Evolutionary conservation across 495 filamentous ascomycete genomes (phyloP).

Genomic region (Darksidea phi): DNA sequence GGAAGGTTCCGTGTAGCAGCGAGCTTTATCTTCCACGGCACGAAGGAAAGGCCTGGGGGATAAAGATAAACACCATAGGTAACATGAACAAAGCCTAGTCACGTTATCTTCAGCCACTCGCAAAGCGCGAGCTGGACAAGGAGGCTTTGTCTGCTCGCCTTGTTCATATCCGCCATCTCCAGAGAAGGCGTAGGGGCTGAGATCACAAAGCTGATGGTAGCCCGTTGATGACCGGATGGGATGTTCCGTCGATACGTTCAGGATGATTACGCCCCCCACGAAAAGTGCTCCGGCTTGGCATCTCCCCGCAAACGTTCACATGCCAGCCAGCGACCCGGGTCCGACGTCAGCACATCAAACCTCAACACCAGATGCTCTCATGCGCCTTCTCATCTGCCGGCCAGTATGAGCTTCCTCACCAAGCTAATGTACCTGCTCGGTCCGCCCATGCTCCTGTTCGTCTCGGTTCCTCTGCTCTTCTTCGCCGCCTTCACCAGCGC

Average conservation of each 20-base stretch:
- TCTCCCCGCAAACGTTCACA: constrained; percentile 1
- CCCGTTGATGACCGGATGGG: neutral
- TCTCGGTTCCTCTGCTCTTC: constrained; percentile 67
- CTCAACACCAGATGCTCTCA: neutral
- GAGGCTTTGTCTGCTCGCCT: neutral
- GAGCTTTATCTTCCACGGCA: no score
- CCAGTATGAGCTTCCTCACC: constrained; percentile 29
- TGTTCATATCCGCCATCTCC: neutral
- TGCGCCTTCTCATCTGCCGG: neutral
- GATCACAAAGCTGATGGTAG: neutral
- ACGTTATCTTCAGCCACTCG: neutral
- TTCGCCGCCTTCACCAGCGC: constrained; percentile 68
- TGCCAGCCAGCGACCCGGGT: neutral
- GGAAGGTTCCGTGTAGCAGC: no score
- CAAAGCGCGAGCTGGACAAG: neutral
- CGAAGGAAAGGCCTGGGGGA: no score
- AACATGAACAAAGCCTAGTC: no score
- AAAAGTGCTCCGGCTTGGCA: neutral
- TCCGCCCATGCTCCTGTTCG: constrained; percentile 61
- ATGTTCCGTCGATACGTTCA: neutral
- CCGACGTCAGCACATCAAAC: constrained; percentile 5
- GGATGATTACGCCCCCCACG: neutral
- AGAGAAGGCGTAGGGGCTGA: neutral
- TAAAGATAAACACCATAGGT: no score
- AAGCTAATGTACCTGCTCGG: constrained; percentile 54